Base-by-base conservation (phyloP, 116 monocot genomes). In the Phalaenopsis hybrid region DNA sequence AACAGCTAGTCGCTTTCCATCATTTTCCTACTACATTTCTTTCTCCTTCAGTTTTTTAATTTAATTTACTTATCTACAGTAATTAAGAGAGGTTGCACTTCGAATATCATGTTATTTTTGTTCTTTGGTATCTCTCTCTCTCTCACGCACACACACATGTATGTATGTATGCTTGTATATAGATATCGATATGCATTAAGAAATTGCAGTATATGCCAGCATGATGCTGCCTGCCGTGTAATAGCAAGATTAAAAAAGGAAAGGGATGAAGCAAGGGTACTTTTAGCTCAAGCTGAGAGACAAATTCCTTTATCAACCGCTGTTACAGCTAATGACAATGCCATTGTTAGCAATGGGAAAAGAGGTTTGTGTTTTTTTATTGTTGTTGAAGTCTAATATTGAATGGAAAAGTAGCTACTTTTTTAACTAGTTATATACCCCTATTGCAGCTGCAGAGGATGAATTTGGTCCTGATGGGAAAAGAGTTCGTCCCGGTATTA, bases 141-240 rank as follows among this genome's bases (percentile, higher is more conserved):
- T 41, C 41, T 3, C 41, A 41, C 41, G 4, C 41, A 41, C 41
- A 3, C 41, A 41, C 41, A 41, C 41, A 41, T 41, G 41, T 41
- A 41, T 41, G 3, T 41, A 41, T 41, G 41, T 4, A 41, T 41
- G 41, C 41, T 41, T 41, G 41, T 41, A 41, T 41, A 16, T 75
- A 20, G 17, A 75, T 28, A 34, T 34, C 44, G 44, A 46, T 77
- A 5, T 23, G 6, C 23, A 49, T 75, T 75, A 45, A 75, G 44
- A 77, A 49, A 11, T 77, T 51, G 75, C 28, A 20, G 43, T 41
- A 52, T 63, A 0, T 78, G 59, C 44, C 90, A 98, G 98, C 95
- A 95, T 86, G 98, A 98, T 90, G 98, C 98, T 76, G 98, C 98
- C 82, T 93, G 93, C 80, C 94, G 98, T 85, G 98, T 98, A 79